A percentile compares a stretch with the other conserved stretches of the same genome.
Conservation (phyloP, 2,329 filamentous ascomycete genomes). For the Fusarium bulbicola region DNA sequence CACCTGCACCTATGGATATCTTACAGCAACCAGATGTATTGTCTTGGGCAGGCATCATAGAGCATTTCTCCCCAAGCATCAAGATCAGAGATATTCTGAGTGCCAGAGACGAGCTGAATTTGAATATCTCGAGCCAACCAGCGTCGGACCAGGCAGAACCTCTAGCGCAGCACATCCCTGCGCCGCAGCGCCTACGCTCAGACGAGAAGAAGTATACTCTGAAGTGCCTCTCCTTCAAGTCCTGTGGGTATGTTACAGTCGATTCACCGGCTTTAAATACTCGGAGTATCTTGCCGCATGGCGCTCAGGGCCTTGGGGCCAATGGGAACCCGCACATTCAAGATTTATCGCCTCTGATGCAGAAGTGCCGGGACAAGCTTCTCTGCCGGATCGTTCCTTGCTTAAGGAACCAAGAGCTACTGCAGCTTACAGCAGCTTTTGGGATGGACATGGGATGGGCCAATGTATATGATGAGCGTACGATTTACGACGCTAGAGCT, state of each 20-base stretch:
- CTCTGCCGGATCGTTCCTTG: conserved; percentile 48
- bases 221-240: conserved; percentile 61
- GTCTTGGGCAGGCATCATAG: conserved; percentile 54
- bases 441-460: conserved; percentile 52
- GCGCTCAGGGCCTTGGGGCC: conserved; percentile 33
- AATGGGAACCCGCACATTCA: conserved; percentile 37
- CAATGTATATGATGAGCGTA: conserved; percentile 44
- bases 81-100: conserved; percentile 43
- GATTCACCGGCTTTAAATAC: conserved; percentile 49
- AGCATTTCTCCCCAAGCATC: conserved; percentile 52
- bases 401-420: conserved; percentile 43
- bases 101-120: conserved; percentile 2
- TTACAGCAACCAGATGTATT: conserved; percentile 45
- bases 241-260: conserved; percentile 68
- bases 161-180: conserved; percentile 37
- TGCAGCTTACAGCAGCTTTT: conserved; percentile 44
- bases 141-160: conserved; percentile 7
- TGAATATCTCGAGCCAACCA: background rate
- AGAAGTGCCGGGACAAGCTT: conserved; percentile 48
- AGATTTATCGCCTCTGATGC: conserved; percentile 46
- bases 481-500: conserved; percentile 45
- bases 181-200: conserved; percentile 22
- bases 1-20: conserved; percentile 10
- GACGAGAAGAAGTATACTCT: conserved; percentile 47
- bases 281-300: conserved; percentile 44